phyloP scores from a whole-genome alignment of 73 alveolate species.

The Paramecium primaurelia region DNA sequence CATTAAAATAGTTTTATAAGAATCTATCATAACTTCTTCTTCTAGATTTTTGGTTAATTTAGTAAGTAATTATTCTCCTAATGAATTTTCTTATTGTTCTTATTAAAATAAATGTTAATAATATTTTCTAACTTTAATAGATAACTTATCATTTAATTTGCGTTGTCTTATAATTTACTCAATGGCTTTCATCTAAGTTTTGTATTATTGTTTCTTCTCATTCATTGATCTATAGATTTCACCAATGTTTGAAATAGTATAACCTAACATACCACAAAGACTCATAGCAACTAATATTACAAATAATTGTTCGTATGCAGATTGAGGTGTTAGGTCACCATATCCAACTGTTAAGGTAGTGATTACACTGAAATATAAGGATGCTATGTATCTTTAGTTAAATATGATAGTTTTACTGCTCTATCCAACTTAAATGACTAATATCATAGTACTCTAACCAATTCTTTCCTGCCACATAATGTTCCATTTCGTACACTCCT shows the following conservation, averaged over 20 bases:
- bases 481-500: background rate
- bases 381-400: slow-evolving; percentile 28
- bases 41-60: slow-evolving; percentile 4
- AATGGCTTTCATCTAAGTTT: slow-evolving; percentile 12
- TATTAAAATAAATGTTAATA: background rate
- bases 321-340: slow-evolving; percentile 52
- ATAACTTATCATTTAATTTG: background rate
- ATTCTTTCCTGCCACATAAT: background rate
- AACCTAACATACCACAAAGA: slow-evolving; percentile 52
- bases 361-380: slow-evolving; percentile 52
- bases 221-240: slow-evolving; percentile 28
- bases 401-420: background rate
- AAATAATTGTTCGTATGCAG: background rate
- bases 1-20: background rate
- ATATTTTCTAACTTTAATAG: slow-evolving; percentile 2
- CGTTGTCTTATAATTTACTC: background rate
- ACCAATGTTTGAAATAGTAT: slow-evolving; percentile 43
- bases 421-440: slow-evolving; percentile 19
- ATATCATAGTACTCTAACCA: slow-evolving; percentile 30
- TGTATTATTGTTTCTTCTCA: background rate
- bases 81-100: slow-evolving; percentile 4
- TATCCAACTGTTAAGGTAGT: slow-evolving; percentile 57
- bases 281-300: slow-evolving; percentile 35
- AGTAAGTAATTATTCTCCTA: background rate
- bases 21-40: slow-evolving; percentile 25